These are phyloP conservation scores for Boletales sp. DNA, from an alignment of 768 basidiomycete species.

Conservation along the genomic window DNA sequence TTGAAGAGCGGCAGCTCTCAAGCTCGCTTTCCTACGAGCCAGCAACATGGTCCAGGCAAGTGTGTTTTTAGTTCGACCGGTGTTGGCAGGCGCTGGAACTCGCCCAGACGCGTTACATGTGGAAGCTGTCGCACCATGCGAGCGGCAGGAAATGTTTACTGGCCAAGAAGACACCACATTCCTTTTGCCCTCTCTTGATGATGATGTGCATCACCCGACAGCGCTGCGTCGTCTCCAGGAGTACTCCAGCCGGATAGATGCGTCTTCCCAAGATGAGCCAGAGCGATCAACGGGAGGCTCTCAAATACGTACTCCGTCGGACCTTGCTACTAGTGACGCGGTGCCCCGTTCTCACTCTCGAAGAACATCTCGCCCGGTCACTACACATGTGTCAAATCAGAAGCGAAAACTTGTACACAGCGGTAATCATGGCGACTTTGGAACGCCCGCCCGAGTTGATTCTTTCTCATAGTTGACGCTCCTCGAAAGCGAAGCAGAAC, in stretches of 20 bases:
- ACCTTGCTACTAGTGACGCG: not conserved
- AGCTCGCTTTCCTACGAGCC: not conserved
- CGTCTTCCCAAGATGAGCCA: not conserved
- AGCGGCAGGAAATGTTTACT: not conserved
- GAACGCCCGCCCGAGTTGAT: conserved; percentile 6
- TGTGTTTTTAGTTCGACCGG: conserved; percentile 10
- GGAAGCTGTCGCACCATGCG: not conserved
- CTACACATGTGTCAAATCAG: not conserved
- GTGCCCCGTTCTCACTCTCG: not conserved
- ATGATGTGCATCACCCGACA: conserved; percentile 3
- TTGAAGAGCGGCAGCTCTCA: conserved; percentile 10
- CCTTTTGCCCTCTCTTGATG: conserved; percentile 1
- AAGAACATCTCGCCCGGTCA: not conserved
- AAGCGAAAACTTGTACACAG: conserved; percentile 11
- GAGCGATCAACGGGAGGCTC: conserved; percentile 1
- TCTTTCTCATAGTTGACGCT: conserved; percentile 9
- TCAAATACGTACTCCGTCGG: not conserved
- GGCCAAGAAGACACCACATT: conserved; percentile 11
- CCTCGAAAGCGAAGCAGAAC: conserved; percentile 23
- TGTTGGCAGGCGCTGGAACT: not conserved
- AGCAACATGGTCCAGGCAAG: conserved; percentile 9
- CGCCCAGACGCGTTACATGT: not conserved
- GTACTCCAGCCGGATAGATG: conserved; percentile 9
- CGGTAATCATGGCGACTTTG: conserved; percentile 7
- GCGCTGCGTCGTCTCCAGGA: conserved; percentile 15